These are phyloP conservation scores for Trametopsis cervina DNA, from an alignment of 768 basidiomycete species.

Conservation along the genomic window DNA sequence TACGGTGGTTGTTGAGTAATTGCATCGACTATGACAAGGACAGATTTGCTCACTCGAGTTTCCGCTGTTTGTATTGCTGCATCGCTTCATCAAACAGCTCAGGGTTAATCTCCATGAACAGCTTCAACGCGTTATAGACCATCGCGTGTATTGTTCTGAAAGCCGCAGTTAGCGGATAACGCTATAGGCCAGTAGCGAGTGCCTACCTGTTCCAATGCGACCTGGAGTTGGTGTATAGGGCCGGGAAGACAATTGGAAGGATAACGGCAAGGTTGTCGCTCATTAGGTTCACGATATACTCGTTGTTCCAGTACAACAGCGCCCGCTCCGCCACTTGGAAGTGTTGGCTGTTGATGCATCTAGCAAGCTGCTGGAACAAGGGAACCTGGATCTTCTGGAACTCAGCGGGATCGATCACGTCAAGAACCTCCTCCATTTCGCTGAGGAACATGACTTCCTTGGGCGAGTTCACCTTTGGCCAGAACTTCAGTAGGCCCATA, in stretches of 20 bases:
- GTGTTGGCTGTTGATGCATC: slow-evolving; percentile 98
- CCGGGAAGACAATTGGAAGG: slow-evolving; percentile 95
- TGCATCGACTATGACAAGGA: background rate
- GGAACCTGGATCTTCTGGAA: slow-evolving; percentile 94
- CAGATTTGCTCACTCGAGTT: slow-evolving; percentile 59
- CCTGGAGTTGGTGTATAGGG: slow-evolving; percentile 91
- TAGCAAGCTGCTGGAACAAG: slow-evolving; percentile 88
- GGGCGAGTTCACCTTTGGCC: slow-evolving; percentile 99
- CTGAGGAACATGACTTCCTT: slow-evolving; percentile 99
- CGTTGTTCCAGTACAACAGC: slow-evolving; percentile 98
- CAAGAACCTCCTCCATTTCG: slow-evolving; percentile 97
- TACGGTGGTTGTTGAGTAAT: slow-evolving; percentile 24
- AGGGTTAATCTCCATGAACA: slow-evolving; percentile 99
- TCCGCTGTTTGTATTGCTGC: slow-evolving; percentile 87
- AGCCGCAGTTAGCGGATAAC: background rate
- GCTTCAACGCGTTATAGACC: slow-evolving; percentile 97
- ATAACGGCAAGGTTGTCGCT: slow-evolving; percentile 87
- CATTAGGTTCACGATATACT: slow-evolving; percentile 99
- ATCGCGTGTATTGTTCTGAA: slow-evolving; percentile 94
- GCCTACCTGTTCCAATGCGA: slow-evolving; percentile 97
- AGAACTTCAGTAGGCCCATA: slow-evolving; percentile 90
- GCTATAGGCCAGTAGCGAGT: background rate
- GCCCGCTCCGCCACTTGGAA: slow-evolving; percentile 99
- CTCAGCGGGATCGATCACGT: slow-evolving; percentile 94
- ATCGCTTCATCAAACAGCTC: slow-evolving; percentile 92